phyloP scores from a whole-genome alignment of 805 yeast species.

The Clavispora vitiphila region DNA sequence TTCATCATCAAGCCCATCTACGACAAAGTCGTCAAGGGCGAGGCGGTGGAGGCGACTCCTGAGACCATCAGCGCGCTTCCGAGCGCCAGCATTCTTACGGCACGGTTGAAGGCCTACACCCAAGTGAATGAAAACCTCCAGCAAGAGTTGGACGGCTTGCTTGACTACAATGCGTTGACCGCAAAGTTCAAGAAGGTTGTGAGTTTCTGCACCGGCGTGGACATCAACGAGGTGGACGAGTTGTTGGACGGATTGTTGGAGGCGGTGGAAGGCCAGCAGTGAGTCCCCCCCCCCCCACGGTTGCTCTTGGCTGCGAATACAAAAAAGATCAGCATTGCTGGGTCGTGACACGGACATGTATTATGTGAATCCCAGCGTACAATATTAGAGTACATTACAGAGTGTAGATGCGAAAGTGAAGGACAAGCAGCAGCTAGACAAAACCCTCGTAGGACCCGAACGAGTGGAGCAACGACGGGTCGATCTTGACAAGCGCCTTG shows the following conservation, averaged over 20 bases:
- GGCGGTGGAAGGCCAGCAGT: conserved; percentile 74
- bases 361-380: neutral
- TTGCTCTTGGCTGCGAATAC: no score
- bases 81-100: conserved; percentile 49
- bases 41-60: conserved; percentile 22
- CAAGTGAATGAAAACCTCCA: conserved; percentile 59
- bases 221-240: conserved; percentile 71
- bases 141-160: conserved; percentile 47
- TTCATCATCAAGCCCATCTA: conserved; percentile 63
- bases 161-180: conserved; percentile 37
- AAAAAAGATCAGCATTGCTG: no score
- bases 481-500: conserved; percentile 71
- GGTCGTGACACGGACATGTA: no score
- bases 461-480: conserved; percentile 71
- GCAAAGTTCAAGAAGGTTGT: conserved; percentile 82
- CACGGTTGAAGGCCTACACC: conserved; percentile 76
- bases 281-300: no score
- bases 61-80: conserved; percentile 37
- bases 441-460: conserved; percentile 76
- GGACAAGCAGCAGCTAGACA: conserved; percentile 38
- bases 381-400: neutral
- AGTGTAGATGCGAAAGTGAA: neutral
- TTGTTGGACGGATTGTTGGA: conserved; percentile 79
- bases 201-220: conserved; percentile 85
- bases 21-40: conserved; percentile 39